Percentiles rank a stretch among this genome's conserved stretches.
phyloP scores from a whole-genome alignment of 225 moss, liverwort and hornwort genomes.

The Rhytidiadelphus loreus region DNA sequence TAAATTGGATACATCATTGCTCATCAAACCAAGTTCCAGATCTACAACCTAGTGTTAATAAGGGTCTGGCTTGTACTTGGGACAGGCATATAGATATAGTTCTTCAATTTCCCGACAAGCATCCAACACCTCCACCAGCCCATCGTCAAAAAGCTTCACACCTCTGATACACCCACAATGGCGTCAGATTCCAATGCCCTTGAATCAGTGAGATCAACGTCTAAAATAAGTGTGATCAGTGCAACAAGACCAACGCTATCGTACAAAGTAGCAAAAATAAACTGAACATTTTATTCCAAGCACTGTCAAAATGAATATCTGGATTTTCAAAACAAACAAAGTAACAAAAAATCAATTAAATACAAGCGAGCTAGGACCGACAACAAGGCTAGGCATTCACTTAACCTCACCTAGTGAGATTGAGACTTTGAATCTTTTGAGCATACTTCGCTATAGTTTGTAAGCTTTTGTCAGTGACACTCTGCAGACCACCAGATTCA shows the following conservation, averaged over 20 bases:
- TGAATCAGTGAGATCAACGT: background rate
- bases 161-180: slow-evolving; percentile 57
- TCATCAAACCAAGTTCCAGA: slow-evolving; percentile 17
- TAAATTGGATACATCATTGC: background rate
- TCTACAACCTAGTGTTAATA: slow-evolving; percentile 1
- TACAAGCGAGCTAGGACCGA: background rate
- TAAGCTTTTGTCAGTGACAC: slow-evolving; percentile 58
- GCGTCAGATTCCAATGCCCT: background rate
- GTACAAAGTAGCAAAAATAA: background rate
- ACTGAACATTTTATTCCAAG: background rate
- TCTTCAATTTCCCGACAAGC: slow-evolving; percentile 67
- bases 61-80: slow-evolving; percentile 43
- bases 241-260: background rate
- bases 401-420: slow-evolving; percentile 70
- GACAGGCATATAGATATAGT: slow-evolving; percentile 86
- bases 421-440: slow-evolving; percentile 48
- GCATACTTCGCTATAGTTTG: slow-evolving; percentile 38
- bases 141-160: slow-evolving; percentile 82
- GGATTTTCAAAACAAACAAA: background rate
- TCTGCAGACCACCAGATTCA: slow-evolving; percentile 36
- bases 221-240: background rate
- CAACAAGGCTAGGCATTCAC: background rate
- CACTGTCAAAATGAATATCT: background rate
- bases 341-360: background rate
- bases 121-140: slow-evolving; percentile 50